Evolutionary conservation across 768 basidiomycete genomes (phyloP), one percentile per base, ranked within the genome.

Genomic region (Tubosaeta sp.): DNA sequence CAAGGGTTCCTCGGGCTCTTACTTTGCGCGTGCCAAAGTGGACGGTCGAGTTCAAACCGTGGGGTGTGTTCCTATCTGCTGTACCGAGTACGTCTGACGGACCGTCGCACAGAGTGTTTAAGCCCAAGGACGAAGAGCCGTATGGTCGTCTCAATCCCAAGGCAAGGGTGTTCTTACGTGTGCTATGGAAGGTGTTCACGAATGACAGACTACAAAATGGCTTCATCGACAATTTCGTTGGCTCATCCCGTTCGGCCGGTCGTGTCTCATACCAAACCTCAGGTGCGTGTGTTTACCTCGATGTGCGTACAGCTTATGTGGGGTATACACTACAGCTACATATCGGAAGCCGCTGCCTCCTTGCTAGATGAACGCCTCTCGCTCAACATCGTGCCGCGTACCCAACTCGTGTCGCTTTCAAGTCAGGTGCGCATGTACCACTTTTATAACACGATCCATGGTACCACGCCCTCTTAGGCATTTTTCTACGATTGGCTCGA

Each of bases 401-500:
- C 93, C 0, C 83, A 90, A 58, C 74, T 95, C 3, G 91, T 90
- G 17, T 85, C 87, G 1, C 71, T 95, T 38, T 87, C 90, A 11
- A 91, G 87, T 64, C 84, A 84, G 10, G 84, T 74, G 52, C 39
- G 64, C 60, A 33, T 47, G 32, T 17, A 54, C 16, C 6, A 42
- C 33, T 39, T 45, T 27, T n/a, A 17, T 22, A 16, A 27, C 25
- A 39, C 26, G 42, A 46, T 37, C 51, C 39, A 19, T 31, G 34
- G 48, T 55, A 54, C 38, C 16, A 51, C 31, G 31, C 41, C 32
- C 12, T 13, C 13, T 29, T 19, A 91, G 83, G 88, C 91, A 6
- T 95, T 95, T 70, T 95, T 89, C 69, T 95, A 95, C 59, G 89
- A 92, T 62, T 95, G 91, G 91, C 72, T 92, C 27, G 92, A 95